Base-by-base conservation (phyloP, 176 grass and related monocot genomes). In the Carex cristatella region DNA sequence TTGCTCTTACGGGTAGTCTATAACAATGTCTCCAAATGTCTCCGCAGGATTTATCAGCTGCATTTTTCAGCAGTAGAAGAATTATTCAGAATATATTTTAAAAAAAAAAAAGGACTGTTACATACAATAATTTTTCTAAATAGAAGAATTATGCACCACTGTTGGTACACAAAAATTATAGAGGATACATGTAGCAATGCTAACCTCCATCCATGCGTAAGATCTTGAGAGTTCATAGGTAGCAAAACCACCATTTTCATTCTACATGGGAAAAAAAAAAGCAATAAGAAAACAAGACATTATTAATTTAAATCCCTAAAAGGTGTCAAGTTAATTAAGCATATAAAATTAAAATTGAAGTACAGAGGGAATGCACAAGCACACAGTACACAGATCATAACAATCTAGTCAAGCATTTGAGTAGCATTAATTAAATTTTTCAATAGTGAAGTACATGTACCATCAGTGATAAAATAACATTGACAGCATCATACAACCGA, bases 41-140 rank as follows among this genome's bases (percentile, higher is more conserved):
- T 99, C 96, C 28, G 96, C 87, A 80, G 96, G 96, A 87, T 99
- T 99, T 83, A 99, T 91, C 62, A 99, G 84, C 96, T 99, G 88
- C 81, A 61, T 79, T 83, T 73, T 71, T 84, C 35, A 83, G 56
- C 28, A 88, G 79, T 10, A 28, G 15, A 33, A 78, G 51, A 76
- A 12, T 53, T 76, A 38, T 69, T 76, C 23, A 76, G 46, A 51
- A 4, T 53, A 53, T 54, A 75, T 31, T 75, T 75, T 23, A 10
- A 51, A 51, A 74, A 75, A 74, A n/a, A 51, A 75, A 75, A 19
- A 51, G 30, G 70, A 75, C n/a, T 53, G 46, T 75, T 16, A 75
- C 51, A 27, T 46, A 75, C 71, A 30, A 53, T 27, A 54, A 28
- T 75, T 27, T 28, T 30, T 1, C 19, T 6, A 27, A 27, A 5